Percentiles rank a stretch among this genome's conserved stretches.
Conservation (phyloP, 2,329 filamentous ascomycete genomes). For the Exophiala bonariae region DNA sequence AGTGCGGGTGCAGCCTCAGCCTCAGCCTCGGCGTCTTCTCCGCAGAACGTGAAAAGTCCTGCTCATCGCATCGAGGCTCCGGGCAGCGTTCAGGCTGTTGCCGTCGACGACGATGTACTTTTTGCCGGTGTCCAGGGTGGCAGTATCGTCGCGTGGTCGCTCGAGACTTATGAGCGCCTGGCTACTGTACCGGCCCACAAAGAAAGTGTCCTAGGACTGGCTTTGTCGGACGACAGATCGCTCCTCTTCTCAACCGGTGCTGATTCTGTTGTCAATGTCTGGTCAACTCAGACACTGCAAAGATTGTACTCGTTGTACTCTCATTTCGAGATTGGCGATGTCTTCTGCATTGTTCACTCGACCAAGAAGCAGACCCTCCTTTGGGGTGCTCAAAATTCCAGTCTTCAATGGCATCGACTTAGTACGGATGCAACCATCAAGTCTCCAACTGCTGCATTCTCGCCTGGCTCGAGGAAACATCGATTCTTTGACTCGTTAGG, state of each 20-base stretch:
- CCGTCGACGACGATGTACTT: conserved; percentile 75
- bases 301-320: conserved; percentile 89
- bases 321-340: conserved; percentile 88
- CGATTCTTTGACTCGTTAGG: conserved; percentile 88
- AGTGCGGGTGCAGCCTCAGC: neutral
- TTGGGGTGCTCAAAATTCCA: conserved; percentile 79
- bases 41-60: conserved; percentile 12
- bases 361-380: conserved; percentile 77
- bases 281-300: conserved; percentile 72
- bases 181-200: conserved; percentile 83
- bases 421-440: conserved; percentile 63
- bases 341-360: conserved; percentile 94
- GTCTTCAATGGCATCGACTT: conserved; percentile 69
- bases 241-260: conserved; percentile 90
- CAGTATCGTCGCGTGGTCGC: conserved; percentile 86
- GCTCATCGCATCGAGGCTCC: conserved; percentile 25
- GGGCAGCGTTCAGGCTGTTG: conserved; percentile 66
- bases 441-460: conserved; percentile 62
- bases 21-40: neutral
- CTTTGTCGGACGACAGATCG: conserved; percentile 70
- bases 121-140: conserved; percentile 93
- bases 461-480: conserved; percentile 73
- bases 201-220: conserved; percentile 84
- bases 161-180: conserved; percentile 81
- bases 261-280: conserved; percentile 92